Percentiles rank a stretch among this genome's conserved stretches.
phyloP scores from a whole-genome alignment of 2,329 filamentous ascomycete species.

The Cladobotryum protrusum region DNA sequence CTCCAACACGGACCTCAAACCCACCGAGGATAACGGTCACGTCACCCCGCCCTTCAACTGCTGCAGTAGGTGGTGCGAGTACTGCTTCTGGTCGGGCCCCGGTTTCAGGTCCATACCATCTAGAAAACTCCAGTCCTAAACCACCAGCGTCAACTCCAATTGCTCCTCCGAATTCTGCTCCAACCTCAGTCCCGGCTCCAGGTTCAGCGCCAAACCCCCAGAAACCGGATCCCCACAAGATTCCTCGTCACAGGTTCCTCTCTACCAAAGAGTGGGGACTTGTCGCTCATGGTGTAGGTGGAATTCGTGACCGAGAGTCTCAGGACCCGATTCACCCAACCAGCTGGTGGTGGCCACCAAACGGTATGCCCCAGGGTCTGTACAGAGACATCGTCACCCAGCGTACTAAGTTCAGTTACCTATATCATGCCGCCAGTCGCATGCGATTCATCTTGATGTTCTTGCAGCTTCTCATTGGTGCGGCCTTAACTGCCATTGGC shows the following conservation, averaged over 20 bases:
- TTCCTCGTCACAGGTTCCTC: slow-evolving; percentile 33
- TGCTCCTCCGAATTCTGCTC: neutral
- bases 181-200: slow-evolving; percentile 1
- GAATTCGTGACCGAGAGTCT: slow-evolving; percentile 39
- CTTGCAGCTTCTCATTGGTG: slow-evolving; percentile 42
- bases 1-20: neutral
- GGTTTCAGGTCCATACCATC: no score
- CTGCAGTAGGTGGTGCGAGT: no score
- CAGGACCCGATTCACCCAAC: slow-evolving; percentile 36
- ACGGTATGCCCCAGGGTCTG: slow-evolving; percentile 42
- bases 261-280: slow-evolving; percentile 39
- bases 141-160: neutral
- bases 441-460: slow-evolving; percentile 43
- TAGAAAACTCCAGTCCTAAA: no score
- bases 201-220: slow-evolving; percentile 1
- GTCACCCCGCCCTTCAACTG: neutral
- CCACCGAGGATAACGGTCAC: neutral
- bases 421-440: slow-evolving; percentile 37
- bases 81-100: no score
- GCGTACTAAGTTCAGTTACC: slow-evolving; percentile 38
- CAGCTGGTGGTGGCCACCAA: slow-evolving; percentile 39
- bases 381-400: slow-evolving; percentile 42
- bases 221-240: slow-evolving; percentile 12
- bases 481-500: slow-evolving; percentile 44
- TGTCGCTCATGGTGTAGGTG: slow-evolving; percentile 43